phyloP scores from a whole-genome alignment of 441 rosid genomes.

The Breynia disticha region DNA sequence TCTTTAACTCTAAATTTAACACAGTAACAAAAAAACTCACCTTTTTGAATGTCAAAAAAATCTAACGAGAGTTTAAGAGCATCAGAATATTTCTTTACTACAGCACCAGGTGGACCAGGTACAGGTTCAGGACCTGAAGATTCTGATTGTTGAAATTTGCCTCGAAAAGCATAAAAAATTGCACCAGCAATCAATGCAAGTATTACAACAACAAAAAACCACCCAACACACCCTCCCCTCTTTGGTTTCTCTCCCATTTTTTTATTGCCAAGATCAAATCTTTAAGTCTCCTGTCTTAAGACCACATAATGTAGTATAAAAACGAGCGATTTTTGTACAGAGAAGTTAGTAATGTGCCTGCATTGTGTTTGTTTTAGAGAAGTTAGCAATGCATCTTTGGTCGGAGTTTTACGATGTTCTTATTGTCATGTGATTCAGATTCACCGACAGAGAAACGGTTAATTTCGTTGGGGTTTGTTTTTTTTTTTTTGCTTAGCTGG shows the following conservation, averaged over 20 bases:
- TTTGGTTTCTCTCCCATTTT: slow-evolving; percentile 49
- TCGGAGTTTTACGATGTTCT: too few species aligned
- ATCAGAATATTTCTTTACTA: slow-evolving; percentile 59
- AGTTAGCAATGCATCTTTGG: too few species aligned
- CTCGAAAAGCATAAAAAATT: slow-evolving; percentile 38
- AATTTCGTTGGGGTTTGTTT: too few species aligned
- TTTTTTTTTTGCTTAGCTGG: too few species aligned
- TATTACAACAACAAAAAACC: slow-evolving; percentile 39
- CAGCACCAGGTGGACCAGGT: slow-evolving; percentile 75
- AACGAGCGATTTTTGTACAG: background rate
- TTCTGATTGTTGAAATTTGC: slow-evolving; percentile 28
- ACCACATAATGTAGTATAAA: background rate
- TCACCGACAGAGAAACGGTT: too few species aligned
- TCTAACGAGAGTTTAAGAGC: slow-evolving; percentile 73
- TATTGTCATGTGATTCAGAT: too few species aligned
- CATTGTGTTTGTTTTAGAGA: background rate
- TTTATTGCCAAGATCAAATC: background rate
- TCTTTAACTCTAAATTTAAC: too few species aligned
- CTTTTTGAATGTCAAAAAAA: slow-evolving; percentile 87
- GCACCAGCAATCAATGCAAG: slow-evolving; percentile 47
- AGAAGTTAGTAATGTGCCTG: slow-evolving; percentile 18
- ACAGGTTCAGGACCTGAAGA: slow-evolving; percentile 21
- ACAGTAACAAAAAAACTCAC: slow-evolving; percentile 21
- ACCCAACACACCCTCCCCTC: slow-evolving; percentile 56
- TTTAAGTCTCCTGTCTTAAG: background rate